Conservation (phyloP, 202 grass and related monocot species). For the Sporobolus alterniflorus region DNA sequence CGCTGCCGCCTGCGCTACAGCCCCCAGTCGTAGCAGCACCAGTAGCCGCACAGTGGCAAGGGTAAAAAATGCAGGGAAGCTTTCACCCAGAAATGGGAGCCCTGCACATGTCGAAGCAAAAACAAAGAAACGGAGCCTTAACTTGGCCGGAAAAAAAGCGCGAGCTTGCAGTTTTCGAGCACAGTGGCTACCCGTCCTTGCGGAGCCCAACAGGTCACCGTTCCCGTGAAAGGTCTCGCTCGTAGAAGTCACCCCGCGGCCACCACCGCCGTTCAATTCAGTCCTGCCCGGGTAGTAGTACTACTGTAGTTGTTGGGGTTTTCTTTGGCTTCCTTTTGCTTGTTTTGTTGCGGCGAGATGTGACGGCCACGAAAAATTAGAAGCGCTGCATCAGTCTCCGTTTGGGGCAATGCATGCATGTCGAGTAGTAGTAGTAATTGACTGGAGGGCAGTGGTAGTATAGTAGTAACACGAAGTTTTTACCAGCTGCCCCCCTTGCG, state of each 20-base stretch:
- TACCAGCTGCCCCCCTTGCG: neutral
- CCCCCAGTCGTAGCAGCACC: neutral
- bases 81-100: slow-evolving; percentile 18
- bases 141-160: neutral
- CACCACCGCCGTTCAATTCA: too few relatives aligned
- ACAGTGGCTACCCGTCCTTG: slow-evolving; percentile 46
- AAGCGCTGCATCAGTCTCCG: neutral
- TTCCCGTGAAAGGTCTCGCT: neutral
- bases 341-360: neutral
- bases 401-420: too few relatives aligned
- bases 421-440: neutral
- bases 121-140: neutral
- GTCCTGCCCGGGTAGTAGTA: too few relatives aligned
- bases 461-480: slow-evolving; percentile 13
- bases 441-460: neutral
- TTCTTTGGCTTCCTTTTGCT: neutral
- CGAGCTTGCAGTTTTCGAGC: slow-evolving; percentile 50
- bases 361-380: neutral
- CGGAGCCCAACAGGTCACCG: slow-evolving; percentile 4
- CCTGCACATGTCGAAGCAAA: neutral
- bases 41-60: neutral
- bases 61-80: neutral
- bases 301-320: neutral
- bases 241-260: neutral
- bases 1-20: slow-evolving; percentile 32